Evolutionary conservation across 305 asterid species (phyloP).

Genomic region (Plantago coronopus): DNA sequence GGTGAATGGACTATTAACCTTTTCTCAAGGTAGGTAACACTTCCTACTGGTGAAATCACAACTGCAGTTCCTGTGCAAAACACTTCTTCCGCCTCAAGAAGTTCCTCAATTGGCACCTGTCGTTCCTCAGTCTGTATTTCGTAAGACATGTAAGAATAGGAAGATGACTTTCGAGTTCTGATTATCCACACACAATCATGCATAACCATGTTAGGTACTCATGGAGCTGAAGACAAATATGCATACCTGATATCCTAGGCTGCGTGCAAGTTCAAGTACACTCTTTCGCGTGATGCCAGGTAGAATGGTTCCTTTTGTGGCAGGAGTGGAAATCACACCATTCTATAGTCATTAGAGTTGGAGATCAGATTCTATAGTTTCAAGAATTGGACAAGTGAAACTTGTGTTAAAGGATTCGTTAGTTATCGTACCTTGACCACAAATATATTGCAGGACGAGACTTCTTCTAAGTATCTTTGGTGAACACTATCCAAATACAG

Average conservation of each 20-base stretch:
- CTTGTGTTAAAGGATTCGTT: background rate
- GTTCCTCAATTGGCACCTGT: conserved; percentile 68
- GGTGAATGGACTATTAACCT: conserved; percentile 39
- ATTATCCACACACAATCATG: too few species aligned
- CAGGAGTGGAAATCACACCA: conserved; percentile 81
- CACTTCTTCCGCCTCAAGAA: conserved; percentile 95
- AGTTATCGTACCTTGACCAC: conserved; percentile 66
- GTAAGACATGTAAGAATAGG: background rate
- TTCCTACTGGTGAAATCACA: conserved; percentile 91
- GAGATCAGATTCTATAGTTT: conserved; percentile 11
- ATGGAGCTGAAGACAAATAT: background rate
- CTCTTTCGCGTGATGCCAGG: conserved; percentile 97
- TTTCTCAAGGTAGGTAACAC: conserved; percentile 68
- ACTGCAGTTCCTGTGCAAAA: conserved; percentile 98
- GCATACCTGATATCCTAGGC: conserved; percentile 77
- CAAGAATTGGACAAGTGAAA: background rate
- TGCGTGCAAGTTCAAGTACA: conserved; percentile 76
- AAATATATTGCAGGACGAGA: conserved; percentile 90
- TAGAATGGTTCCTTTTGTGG: conserved; percentile 85
- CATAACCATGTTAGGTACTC: too few species aligned
- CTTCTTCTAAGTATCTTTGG: conserved; percentile 86
- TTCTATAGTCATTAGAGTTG: conserved; percentile 38
- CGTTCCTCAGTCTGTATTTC: conserved; percentile 74
- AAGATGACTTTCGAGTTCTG: too few species aligned
- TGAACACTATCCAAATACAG: conserved; percentile 75